Base-by-base conservation (phyloP, 345 rosid genomes). In the Angophora floribunda region DNA sequence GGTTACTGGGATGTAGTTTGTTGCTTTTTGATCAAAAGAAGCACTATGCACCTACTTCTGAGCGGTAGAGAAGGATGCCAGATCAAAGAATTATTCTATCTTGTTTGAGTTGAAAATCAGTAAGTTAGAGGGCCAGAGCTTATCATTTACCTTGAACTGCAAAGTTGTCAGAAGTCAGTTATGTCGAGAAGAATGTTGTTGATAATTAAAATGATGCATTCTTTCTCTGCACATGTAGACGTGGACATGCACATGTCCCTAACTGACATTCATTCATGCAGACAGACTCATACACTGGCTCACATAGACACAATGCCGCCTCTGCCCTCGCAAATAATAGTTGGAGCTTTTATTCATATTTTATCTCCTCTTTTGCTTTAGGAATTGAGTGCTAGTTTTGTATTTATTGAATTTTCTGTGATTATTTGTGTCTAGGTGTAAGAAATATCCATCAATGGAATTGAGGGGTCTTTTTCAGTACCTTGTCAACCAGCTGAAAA, bases 361-460 rank as follows among this genome's bases (percentile, higher is more conserved):
- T n/a, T 21, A 49, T 41, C 84, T 36, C 28, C 49, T 75, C 84
- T 75, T 75, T 75, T 21, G 84, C 84, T 75, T 36, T 75, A 41
- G 28, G 49, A 85, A 30, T 85, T 85, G 36, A 85, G 45, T 52
- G 28, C 9, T 85, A 13, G 36, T 32, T 50, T 14, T 67, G 52
- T 45, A 87, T 88, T 26, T 57, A 13, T 53, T 47, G 51, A 53
- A 28, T 53, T 53, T 47, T 59, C 17, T 17, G 21, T 45, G 14
- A 80, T 88, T 51, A 41, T 50, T 67, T 19, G 52, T 80, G 86
- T 87, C 85, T 91, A 98, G 99, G 94, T 98, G 99, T 91, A 98
- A 98, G 92, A 98, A 98, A 89, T 98, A 98, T 87, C 99, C 99
- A 78, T 98, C 99, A 19, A 97, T 98, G 99, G 99, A 98, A 93